Percentiles rank a stretch among this genome's conserved stretches.
Evolutionary conservation across 2,329 filamentous ascomycete genomes (phyloP).

Genomic region (Trichoderma koningiopsis): DNA sequence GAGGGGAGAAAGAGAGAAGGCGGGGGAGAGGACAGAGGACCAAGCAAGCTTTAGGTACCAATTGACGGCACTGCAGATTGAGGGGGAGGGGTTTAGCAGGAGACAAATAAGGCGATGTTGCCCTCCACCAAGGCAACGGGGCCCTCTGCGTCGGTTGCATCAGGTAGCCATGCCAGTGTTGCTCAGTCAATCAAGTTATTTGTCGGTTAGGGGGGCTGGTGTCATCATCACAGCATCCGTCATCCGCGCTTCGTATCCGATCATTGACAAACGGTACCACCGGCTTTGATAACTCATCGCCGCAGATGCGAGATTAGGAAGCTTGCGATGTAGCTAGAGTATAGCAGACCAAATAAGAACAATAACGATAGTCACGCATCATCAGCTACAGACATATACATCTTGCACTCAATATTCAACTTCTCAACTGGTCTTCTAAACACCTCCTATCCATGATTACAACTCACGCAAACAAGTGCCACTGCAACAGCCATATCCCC

Average conservation of each 20-base stretch:
- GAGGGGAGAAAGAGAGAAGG: constrained; percentile 24
- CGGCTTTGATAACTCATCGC: background rate
- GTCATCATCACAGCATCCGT: constrained; percentile 8
- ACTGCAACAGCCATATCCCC: background rate
- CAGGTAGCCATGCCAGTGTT: background rate
- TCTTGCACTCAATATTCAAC: background rate
- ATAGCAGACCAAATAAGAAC: too few species aligned
- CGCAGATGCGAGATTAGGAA: background rate
- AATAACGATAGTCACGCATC: background rate
- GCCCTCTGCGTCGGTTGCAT: background rate
- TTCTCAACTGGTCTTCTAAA: too few species aligned
- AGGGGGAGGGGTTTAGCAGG: background rate
- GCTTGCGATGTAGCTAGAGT: background rate
- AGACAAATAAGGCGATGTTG: background rate
- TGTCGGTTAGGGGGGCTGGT: background rate
- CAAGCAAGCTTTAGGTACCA: constrained; percentile 15
- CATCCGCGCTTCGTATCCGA: background rate
- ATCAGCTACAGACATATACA: background rate
- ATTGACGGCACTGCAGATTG: background rate
- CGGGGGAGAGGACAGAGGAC: constrained; percentile 16
- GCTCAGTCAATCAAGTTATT: constrained; percentile 10
- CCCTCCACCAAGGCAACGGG: background rate
- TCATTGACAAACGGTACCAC: background rate
- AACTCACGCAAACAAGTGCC: background rate
- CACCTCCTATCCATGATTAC: background rate